phyloP scores from a whole-genome alignment of 2,329 filamentous ascomycete species.

The Thielaviopsis populi region DNA sequence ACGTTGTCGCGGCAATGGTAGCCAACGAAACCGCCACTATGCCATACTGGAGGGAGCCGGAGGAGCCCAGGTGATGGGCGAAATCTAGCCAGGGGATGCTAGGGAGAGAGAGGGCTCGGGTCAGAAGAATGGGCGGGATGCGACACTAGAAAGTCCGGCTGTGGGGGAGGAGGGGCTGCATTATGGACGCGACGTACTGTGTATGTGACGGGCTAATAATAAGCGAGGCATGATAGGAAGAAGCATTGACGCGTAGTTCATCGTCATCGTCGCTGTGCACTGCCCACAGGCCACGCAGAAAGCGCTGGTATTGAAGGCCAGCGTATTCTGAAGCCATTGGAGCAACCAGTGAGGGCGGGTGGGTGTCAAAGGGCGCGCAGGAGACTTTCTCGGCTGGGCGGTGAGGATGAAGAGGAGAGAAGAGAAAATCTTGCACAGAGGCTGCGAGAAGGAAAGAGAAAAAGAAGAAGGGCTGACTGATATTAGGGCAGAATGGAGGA shows the following conservation, averaged over 20 bases:
- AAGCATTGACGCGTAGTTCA: conserved; percentile 3
- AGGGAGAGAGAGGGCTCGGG: background rate
- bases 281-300: conserved; percentile 8
- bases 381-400: background rate
- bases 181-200: background rate
- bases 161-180: background rate
- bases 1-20: conserved; percentile 2
- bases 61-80: background rate
- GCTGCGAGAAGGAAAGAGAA: background rate
- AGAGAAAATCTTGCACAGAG: background rate
- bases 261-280: conserved; percentile 3
- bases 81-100: conserved; percentile 14
- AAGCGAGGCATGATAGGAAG: background rate
- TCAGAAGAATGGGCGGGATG: background rate
- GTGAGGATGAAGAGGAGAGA: background rate
- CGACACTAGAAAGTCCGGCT: background rate
- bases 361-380: background rate
- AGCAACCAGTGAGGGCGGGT: background rate
- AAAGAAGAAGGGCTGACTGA: background rate
- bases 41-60: conserved; percentile 9
- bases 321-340: conserved; percentile 1
- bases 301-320: conserved; percentile 9
- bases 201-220: background rate
- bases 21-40: conserved; percentile 7
- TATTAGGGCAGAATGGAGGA: too few species aligned